Percentiles rank a stretch among this genome's conserved stretches.
Evolutionary conservation across 2,329 filamentous ascomycete genomes (phyloP).

Genomic region (Cladorrhinum sp.): DNA sequence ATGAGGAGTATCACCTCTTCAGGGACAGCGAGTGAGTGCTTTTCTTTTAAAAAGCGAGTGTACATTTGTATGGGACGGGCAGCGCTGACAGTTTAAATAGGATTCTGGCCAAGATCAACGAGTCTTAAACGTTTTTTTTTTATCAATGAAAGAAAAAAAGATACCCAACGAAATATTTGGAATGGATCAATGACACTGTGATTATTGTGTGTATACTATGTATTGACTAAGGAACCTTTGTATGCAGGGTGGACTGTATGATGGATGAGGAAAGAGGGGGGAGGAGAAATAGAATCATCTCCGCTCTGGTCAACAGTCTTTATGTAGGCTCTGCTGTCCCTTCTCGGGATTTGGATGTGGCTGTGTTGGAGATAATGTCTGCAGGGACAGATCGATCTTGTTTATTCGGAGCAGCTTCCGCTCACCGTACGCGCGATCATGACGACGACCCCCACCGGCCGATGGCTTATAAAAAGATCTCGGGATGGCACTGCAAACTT

Average conservation of each 20-base stretch:
- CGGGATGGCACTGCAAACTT: background rate
- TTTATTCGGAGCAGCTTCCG: too few relatives aligned
- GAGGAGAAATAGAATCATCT: background rate
- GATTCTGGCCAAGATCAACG: conserved; percentile 98
- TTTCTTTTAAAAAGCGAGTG: background rate
- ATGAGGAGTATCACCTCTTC: conserved; percentile 95
- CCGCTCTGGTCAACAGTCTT: too few relatives aligned
- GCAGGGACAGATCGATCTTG: too few relatives aligned
- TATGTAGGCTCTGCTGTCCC: too few relatives aligned
- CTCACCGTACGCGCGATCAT: background rate
- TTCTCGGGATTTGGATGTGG: too few relatives aligned
- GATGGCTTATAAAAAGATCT: background rate
- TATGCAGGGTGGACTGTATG: too few relatives aligned
- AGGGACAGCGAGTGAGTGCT: conserved; percentile 97
- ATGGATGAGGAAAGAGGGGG: background rate
- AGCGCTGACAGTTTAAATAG: conserved; percentile 43
- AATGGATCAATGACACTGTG: conserved; percentile 8
- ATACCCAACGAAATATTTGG: conserved; percentile 25
- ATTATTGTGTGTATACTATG: conserved; percentile 14
- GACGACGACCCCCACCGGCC: background rate
- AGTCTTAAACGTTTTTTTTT: conserved; percentile 48
- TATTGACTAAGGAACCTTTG: too few relatives aligned
- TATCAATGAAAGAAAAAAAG: conserved; percentile 22
- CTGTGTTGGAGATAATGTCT: too few relatives aligned
- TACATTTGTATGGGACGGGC: too few relatives aligned